Base-by-base conservation (phyloP, 495 filamentous ascomycete species). In the Lophiostoma macrostomum region DNA sequence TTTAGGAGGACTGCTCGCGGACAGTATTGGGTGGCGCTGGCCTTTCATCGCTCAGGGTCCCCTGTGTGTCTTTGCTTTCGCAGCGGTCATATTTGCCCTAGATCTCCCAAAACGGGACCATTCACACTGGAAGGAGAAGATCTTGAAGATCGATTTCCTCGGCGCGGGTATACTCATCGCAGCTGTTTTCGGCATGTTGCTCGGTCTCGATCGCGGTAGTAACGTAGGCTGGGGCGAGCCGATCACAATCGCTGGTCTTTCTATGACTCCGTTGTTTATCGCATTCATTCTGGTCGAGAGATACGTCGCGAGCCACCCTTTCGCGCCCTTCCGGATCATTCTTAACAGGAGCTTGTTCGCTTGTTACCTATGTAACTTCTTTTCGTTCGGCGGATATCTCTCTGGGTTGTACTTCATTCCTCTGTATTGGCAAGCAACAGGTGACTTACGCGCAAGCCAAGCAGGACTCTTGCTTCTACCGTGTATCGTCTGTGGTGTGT, bases 1-100 rank as follows among this genome's bases (percentile, higher is more conserved):
- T 0, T 59, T 95, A 7, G 87, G 87, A 31, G 90, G 89, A 19
- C 61, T 90, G 0, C 60, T 95, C 12, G 79, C 86, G 1, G 88
- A 94, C 63, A 80, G 73, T 22, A 74, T 93, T 23, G 86, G 87
- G 47, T 95, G 89, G 89, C 75, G 89, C 54, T 95, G 89, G 87
- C 74, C 86, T 4, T 94, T 94, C 64, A 62, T 88, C 14, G 71
- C 70, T 14, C 88, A 94, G 65, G 78, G 76, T 5, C 88, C 88
- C 1, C 65, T 89, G 8, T 87, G 86, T 44, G 63, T 86, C 12
- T 18, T 84, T 8, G 89, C 89, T 0, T 83, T 85, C 52, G 38
- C 80, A 14, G 69, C 78, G 2, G 87, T 93, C 8, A 75, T 74
- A 13, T 45, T 86, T 24, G 67, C 77, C 23, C 75, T 94, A 0